These are phyloP conservation scores for Alternaria solani DNA, from an alignment of 2,329 filamentous ascomycete genomes.

Conservation along the genomic window DNA sequence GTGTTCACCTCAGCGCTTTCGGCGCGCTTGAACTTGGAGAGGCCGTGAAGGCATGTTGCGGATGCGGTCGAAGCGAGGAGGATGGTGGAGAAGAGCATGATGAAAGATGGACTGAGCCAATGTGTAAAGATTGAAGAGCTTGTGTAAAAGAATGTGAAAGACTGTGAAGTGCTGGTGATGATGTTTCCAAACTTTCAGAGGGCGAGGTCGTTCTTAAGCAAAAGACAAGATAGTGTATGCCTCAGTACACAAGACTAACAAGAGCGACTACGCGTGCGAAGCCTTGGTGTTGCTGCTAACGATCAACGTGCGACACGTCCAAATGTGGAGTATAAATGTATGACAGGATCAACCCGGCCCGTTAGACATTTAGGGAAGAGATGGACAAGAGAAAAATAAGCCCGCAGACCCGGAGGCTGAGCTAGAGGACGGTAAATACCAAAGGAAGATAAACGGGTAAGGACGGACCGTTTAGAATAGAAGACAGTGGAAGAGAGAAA, in stretches of 20 bases:
- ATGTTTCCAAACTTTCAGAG: neutral
- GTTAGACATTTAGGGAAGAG: conserved; percentile 16
- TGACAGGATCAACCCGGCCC: conserved; percentile 25
- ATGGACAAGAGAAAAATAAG: conserved; percentile 10
- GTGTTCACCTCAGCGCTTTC: conserved; percentile 41
- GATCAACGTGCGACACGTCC: conserved; percentile 23
- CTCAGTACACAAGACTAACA: neutral
- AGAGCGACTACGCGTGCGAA: conserved; percentile 1
- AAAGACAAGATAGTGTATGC: conserved; percentile 5
- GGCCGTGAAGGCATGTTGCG: conserved; percentile 55
- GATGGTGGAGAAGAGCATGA: conserved; percentile 44
- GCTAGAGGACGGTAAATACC: conserved; percentile 13
- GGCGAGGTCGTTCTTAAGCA: neutral
- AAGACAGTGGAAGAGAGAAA: conserved; percentile 8
- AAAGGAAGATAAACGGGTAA: neutral
- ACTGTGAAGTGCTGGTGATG: neutral
- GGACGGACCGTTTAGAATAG: conserved; percentile 3
- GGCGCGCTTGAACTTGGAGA: conserved; percentile 48
- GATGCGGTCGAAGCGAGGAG: conserved; percentile 47
- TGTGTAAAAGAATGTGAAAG: neutral
- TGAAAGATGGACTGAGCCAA: conserved; percentile 15
- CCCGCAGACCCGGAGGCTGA: conserved; percentile 18
- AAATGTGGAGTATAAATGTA: conserved; percentile 11
- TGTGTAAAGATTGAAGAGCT: neutral
- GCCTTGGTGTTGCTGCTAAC: conserved; percentile 9